Evolutionary conservation across 73 alveolate genomes (phyloP), one percentile per base, ranked within the genome.

Genomic region (Breviolum minutum): DNA sequence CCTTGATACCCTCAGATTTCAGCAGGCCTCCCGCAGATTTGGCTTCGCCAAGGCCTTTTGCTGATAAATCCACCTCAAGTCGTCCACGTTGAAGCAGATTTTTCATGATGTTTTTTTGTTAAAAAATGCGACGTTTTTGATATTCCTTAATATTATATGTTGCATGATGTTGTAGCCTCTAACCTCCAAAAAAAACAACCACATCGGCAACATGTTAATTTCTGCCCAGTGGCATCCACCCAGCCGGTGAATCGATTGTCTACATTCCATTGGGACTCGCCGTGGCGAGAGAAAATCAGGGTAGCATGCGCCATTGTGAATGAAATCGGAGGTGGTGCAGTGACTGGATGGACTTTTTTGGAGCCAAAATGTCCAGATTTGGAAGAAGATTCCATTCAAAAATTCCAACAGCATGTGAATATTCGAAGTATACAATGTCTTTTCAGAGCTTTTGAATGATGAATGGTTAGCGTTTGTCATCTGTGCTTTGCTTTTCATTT

Each of bases 231-330:
- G 24, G 99, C 99, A 99, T 99, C 99, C 63, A 99, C 99, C 99
- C 99, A 99, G 64, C 99, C 99, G 7, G 99, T 99, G 99, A 99
- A 99, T 97, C 99, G 79, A 98, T 99, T 99, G 95, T 99, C 99
- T 87, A 99, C 99, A 99, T 99, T 99, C 99, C 99, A 99, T 63
- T 95, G 69, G 61, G 99, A 95, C 99, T 99, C 99, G 61, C 99
- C 99, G 97, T 99, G 99, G 96, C 99, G 99, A 69, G 99, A 99
- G 94, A 99, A 99, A 77, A 95, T 83, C 99, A 95, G 89, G 30
- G 99, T 82, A 24, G 94, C 99, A 63, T 77, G 99, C 30, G 92
- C 83, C 99, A 79, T 92, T 62, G 98, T 90, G 91, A 92, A 74
- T 80, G 98, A 88, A 80, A 48, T 19, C 17, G 88, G 12, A n/a